Evolutionary conservation across 768 basidiomycete genomes (phyloP).

Genomic region (Boletus rex-veris): DNA sequence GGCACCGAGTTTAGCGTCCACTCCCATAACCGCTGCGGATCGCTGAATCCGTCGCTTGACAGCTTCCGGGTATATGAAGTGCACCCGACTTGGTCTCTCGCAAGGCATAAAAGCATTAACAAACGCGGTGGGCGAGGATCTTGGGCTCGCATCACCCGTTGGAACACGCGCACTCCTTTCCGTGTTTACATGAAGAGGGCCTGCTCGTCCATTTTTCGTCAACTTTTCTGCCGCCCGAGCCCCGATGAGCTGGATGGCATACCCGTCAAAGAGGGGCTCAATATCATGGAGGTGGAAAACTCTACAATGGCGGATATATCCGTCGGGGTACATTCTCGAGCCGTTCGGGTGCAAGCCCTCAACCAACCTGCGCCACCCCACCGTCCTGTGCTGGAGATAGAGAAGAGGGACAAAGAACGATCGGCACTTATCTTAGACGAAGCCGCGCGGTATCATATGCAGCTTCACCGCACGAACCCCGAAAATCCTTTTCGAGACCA

Average conservation of each 20-base stretch:
- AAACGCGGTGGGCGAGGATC: slow-evolving; percentile 37
- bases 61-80: slow-evolving; percentile 50
- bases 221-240: slow-evolving; percentile 36
- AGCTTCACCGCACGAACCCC: slow-evolving; percentile 51
- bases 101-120: slow-evolving; percentile 37
- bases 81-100: slow-evolving; percentile 56
- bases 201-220: slow-evolving; percentile 45
- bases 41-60: slow-evolving; percentile 52
- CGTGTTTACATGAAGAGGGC: slow-evolving; percentile 51
- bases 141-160: slow-evolving; percentile 52
- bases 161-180: slow-evolving; percentile 58
- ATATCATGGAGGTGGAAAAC: slow-evolving; percentile 44
- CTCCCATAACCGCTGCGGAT: slow-evolving; percentile 57
- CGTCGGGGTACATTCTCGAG: slow-evolving; percentile 39
- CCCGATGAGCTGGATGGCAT: slow-evolving; percentile 32
- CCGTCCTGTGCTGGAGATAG: slow-evolving; percentile 38
- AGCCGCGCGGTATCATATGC: slow-evolving; percentile 57
- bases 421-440: slow-evolving; percentile 46
- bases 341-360: slow-evolving; percentile 43
- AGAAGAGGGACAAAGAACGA: slow-evolving; percentile 32
- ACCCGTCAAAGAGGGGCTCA: slow-evolving; percentile 39
- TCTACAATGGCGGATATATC: slow-evolving; percentile 50
- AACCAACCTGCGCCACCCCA: slow-evolving; percentile 39
- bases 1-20: slow-evolving; percentile 63
- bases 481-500: slow-evolving; percentile 43